phyloP scores from a whole-genome alignment of 306 rosid species.

The Cicer bijugum region DNA sequence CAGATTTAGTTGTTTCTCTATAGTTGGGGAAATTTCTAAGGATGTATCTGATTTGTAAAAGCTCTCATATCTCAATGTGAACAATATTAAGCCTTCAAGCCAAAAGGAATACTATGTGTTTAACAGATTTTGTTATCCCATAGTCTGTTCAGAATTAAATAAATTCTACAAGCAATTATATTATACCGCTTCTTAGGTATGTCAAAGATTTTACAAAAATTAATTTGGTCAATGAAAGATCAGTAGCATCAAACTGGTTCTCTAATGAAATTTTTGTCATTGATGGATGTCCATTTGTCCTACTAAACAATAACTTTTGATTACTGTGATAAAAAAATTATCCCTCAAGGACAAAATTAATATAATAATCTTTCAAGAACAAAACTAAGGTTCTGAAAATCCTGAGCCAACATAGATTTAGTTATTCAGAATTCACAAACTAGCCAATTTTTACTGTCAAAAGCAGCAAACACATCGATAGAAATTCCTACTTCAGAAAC shows the following conservation, averaged over 20 bases:
- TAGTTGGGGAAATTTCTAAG: neutral
- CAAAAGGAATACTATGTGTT: neutral
- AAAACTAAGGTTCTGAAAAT: slow-evolving; percentile 23
- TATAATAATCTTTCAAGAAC: neutral
- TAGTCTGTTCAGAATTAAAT: neutral
- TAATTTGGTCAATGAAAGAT: slow-evolving; percentile 16
- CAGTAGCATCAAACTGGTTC: slow-evolving; percentile 2
- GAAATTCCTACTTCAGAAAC: slow-evolving; percentile 6
- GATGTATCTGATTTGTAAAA: neutral
- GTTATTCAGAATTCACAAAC: slow-evolving; percentile 11
- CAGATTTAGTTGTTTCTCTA: neutral
- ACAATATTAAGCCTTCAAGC: slow-evolving; percentile 14
- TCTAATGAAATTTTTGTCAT: neutral
- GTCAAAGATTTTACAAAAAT: neutral
- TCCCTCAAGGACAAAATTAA: slow-evolving; percentile 4
- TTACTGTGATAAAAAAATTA: neutral
- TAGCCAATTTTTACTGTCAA: slow-evolving; percentile 1
- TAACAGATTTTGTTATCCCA: slow-evolving; percentile 7
- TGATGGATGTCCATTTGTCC: neutral
- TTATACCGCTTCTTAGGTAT: neutral
- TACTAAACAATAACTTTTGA: neutral
- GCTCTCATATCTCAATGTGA: neutral
- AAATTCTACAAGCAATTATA: neutral
- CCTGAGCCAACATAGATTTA: neutral
- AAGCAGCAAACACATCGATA: slow-evolving; percentile 7